Evolutionary conservation across 441 rosid species (phyloP).

Genomic region (Melastoma candidum): DNA sequence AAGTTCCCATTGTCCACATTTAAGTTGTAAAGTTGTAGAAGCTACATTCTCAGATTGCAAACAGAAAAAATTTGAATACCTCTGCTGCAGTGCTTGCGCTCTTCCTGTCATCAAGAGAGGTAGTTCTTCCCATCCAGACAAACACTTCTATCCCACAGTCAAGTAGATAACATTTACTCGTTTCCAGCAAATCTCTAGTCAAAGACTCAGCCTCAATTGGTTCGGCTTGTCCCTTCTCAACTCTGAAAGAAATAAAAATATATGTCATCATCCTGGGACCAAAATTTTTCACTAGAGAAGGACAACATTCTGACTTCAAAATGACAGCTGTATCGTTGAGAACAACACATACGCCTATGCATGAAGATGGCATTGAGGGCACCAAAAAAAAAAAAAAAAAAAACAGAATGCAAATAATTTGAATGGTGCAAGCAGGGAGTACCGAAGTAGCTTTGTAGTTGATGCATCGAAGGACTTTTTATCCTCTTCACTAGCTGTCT

Average conservation of each 20-base stretch:
- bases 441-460: slow-evolving; percentile 59
- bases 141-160: slow-evolving; percentile 78
- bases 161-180: slow-evolving; percentile 70
- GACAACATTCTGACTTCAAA: no score
- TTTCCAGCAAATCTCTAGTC: slow-evolving; percentile 61
- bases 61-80: slow-evolving; percentile 24
- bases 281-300: no score
- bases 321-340: no score
- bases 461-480: slow-evolving; percentile 26
- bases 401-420: no score
- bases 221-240: slow-evolving; percentile 77
- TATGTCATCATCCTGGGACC: no score
- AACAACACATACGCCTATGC: no score
- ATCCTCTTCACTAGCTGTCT: slow-evolving; percentile 47
- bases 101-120: slow-evolving; percentile 81
- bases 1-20: no score
- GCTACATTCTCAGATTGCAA: no score
- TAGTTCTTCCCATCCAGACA: slow-evolving; percentile 83
- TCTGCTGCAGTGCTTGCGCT: slow-evolving; percentile 74
- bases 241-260: slow-evolving; percentile 24
- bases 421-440: slow-evolving; percentile 4
- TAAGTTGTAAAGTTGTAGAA: no score
- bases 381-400: no score
- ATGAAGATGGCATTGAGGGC: no score
- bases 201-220: slow-evolving; percentile 59